Evolutionary conservation across 345 rosid species (phyloP), one percentile per base, ranked within the genome.

Genomic region (Pistacia atlantica): DNA sequence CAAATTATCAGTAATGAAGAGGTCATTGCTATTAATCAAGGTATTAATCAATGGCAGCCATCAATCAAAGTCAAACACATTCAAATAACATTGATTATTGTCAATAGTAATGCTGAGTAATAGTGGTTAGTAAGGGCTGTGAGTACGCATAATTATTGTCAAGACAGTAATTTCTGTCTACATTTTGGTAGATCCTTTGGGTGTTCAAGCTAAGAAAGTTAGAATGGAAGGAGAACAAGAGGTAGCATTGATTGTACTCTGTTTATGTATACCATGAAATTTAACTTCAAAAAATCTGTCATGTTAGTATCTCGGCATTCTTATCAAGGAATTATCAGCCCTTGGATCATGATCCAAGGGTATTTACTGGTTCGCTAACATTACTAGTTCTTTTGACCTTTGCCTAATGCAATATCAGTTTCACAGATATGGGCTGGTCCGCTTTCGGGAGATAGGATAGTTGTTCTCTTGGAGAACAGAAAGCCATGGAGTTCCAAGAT

Each of bases 171-270:
- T 18, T 33, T 63, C 35, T 31, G 33, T 33, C 20, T 54, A 10
- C 17, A 67, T 14, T 58, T 33, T 77, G 55, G 59, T 60, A 85
- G 87, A 87, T 73, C 78, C 77, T 7, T 80, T 80, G 16, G 86
- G 91, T 35, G 80, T 82, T 67, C 89, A 88, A 74, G 89, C 91
- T 25, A 86, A 80, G 77, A 88, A 88, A 81, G 87, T 85, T 56
- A 81, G 91, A 72, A 76, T 60, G 74, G 76, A 78, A 74, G 91
- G 89, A 57, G 84, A 79, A 46, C 69, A 60, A 16, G 84, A 82
- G 90, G 86, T 84, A 79, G 28, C 31, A 28, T 64, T 31, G 33
- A 31, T 31, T 31, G 33, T 31, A 31, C 33, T 31, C 33, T 31
- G 33, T 31, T 31, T 31, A 31, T 2, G 33, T 31, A 2, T 31